phyloP scores from a whole-genome alignment of 164 flowering plant genomes.

The Malania oleifera region DNA sequence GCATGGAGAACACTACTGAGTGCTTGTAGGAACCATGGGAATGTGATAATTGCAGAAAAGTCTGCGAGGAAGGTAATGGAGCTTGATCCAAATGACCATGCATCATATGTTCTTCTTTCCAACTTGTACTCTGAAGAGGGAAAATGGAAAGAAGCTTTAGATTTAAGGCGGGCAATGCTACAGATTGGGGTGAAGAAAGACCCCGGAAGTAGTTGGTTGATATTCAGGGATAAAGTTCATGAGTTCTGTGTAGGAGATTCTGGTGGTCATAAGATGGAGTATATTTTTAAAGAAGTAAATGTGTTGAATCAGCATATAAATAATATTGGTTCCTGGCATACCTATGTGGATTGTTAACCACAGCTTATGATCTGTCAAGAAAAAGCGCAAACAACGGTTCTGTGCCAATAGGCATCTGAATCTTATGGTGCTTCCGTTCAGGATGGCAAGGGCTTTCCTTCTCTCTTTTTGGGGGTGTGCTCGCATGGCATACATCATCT shows the following conservation, averaged over 20 bases:
- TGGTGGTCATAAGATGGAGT: slow-evolving; percentile 13
- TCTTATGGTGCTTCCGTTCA: no score
- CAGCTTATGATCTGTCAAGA: no score
- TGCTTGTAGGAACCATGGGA: slow-evolving; percentile 21
- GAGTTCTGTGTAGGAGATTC: slow-evolving; percentile 15
- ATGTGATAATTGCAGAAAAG: slow-evolving; percentile 17
- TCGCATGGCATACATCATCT: no score
- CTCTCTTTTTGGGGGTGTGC: no score
- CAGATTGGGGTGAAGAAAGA: slow-evolving; percentile 19
- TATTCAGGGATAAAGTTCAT: slow-evolving; percentile 18
- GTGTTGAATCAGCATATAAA: slow-evolving; percentile 14
- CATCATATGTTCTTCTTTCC: slow-evolving; percentile 22
- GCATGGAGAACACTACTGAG: slow-evolving; percentile 25
- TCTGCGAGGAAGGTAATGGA: slow-evolving; percentile 25
- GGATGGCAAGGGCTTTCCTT: no score
- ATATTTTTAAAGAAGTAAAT: slow-evolving; percentile 9
- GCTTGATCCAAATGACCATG: slow-evolving; percentile 21
- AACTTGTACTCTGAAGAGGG: slow-evolving; percentile 18
- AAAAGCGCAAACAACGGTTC: no score
- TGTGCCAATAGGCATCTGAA: no score
- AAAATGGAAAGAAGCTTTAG: slow-evolving; percentile 23
- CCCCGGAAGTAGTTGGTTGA: slow-evolving; percentile 27
- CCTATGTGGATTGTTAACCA: no score
- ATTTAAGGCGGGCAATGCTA: slow-evolving; percentile 21
- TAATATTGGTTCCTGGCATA: not conserved